Conservation (phyloP, 2,329 filamentous ascomycete species). For the Orbilia blumenaviensis region DNA sequence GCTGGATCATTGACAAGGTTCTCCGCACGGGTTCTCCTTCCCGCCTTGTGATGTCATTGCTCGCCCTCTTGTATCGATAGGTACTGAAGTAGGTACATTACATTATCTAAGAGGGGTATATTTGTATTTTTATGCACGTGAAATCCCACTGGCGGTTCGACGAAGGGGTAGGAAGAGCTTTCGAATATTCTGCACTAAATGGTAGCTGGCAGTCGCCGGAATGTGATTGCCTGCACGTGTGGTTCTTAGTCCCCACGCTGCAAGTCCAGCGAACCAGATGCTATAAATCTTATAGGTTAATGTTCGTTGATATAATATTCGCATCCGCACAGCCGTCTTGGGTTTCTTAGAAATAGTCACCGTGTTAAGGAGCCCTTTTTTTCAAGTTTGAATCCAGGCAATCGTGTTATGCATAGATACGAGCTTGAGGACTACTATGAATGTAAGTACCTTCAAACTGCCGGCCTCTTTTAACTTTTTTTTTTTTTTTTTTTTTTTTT, state of each 20-base stretch:
- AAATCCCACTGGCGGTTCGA: slow-evolving; percentile 10
- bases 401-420: slow-evolving; percentile 11
- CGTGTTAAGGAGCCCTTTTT: neutral
- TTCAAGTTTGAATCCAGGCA: neutral
- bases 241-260: neutral
- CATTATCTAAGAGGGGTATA: slow-evolving; percentile 1
- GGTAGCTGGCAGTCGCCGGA: slow-evolving; percentile 5
- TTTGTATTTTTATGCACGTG: slow-evolving; percentile 15
- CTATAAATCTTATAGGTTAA: neutral
- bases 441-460: neutral
- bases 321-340: neutral
- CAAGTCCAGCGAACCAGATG: slow-evolving; percentile 9
- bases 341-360: neutral
- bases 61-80: neutral
- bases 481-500: neutral
- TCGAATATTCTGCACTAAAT: slow-evolving; percentile 16
- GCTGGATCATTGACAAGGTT: slow-evolving; percentile 24
- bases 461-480: neutral
- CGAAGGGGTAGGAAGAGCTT: neutral
- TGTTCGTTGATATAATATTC: neutral
- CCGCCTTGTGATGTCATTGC: slow-evolving; percentile 31
- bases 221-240: slow-evolving; percentile 17
- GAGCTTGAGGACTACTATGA: neutral
- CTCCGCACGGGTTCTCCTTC: slow-evolving; percentile 22
- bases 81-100: slow-evolving; percentile 55